phyloP scores from a whole-genome alignment of 371 early-diverging fungal genomes.

The Mortierella sp. region DNA sequence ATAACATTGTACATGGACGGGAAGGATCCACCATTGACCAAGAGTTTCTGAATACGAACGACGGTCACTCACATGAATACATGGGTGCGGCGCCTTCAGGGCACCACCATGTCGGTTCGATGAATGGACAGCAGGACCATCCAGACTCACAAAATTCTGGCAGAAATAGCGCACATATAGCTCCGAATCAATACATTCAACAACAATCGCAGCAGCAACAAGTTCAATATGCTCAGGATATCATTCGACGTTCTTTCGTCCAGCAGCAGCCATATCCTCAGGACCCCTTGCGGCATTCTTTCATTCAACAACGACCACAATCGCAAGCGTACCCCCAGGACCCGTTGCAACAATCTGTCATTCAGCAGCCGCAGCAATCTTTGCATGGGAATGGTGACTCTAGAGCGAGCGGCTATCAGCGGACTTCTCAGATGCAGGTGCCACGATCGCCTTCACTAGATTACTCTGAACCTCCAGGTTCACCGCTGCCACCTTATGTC shows the following conservation, averaged over 20 bases:
- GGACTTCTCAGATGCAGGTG: slow-evolving; percentile 20
- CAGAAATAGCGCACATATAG: background rate
- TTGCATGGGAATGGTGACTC: background rate
- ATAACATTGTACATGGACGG: no score
- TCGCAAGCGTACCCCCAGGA: background rate
- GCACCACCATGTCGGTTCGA: no score
- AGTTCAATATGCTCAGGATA: no score
- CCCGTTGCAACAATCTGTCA: slow-evolving; percentile 2
- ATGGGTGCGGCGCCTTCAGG: no score
- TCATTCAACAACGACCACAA: background rate
- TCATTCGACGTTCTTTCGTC: no score
- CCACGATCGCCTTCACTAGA: slow-evolving; percentile 14
- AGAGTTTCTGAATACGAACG: no score
- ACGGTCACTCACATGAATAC: no score
- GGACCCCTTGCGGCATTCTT: no score
- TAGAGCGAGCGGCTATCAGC: slow-evolving; percentile 12
- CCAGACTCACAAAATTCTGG: background rate
- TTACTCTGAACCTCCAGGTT: slow-evolving; percentile 13
- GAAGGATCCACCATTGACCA: no score
- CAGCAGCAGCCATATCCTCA: no score
- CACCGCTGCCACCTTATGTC: slow-evolving; percentile 27
- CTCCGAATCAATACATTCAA: background rate
- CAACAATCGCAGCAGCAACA: slow-evolving; percentile 10
- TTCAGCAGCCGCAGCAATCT: background rate
- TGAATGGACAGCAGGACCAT: no score